Evolutionary conservation across 129 eudicot genomes (phyloP).

Genomic region (Kitagawia praeruptora): DNA sequence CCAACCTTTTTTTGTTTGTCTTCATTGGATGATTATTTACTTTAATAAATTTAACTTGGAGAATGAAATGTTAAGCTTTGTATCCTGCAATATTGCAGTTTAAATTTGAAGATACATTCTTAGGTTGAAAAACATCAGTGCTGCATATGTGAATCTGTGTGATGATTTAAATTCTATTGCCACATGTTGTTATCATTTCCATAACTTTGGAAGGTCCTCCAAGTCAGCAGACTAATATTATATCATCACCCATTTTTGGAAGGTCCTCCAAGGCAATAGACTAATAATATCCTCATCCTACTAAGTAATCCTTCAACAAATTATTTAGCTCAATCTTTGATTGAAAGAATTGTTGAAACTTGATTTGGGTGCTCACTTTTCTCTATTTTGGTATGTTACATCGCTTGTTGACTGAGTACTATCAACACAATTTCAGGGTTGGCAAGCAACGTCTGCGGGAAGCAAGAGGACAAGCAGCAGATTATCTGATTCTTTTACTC

Average conservation of each 20-base stretch:
- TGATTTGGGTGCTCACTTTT: constrained; percentile 5
- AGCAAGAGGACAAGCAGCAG: constrained; percentile 80
- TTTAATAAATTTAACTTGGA: neutral
- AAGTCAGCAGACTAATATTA: neutral
- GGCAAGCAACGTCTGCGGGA: constrained; percentile 73
- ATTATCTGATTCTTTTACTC: constrained; percentile 73
- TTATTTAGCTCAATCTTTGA: neutral
- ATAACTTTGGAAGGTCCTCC: neutral
- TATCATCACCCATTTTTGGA: neutral
- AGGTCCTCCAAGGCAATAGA: neutral
- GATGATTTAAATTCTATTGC: neutral
- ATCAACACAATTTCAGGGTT: constrained; percentile 35
- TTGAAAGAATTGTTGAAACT: neutral
- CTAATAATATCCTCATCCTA: neutral
- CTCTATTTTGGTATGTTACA: neutral
- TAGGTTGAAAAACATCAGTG: neutral
- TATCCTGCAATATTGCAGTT: neutral
- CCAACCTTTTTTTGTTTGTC: neutral
- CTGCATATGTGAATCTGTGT: neutral
- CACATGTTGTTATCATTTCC: neutral
- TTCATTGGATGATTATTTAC: neutral
- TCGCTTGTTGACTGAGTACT: neutral
- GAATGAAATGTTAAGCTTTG: neutral
- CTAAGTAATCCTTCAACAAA: neutral
- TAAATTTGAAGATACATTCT: neutral